phyloP scores from a whole-genome alignment of 495 filamentous ascomycete species.

The Lasiosphaeria hispida region DNA sequence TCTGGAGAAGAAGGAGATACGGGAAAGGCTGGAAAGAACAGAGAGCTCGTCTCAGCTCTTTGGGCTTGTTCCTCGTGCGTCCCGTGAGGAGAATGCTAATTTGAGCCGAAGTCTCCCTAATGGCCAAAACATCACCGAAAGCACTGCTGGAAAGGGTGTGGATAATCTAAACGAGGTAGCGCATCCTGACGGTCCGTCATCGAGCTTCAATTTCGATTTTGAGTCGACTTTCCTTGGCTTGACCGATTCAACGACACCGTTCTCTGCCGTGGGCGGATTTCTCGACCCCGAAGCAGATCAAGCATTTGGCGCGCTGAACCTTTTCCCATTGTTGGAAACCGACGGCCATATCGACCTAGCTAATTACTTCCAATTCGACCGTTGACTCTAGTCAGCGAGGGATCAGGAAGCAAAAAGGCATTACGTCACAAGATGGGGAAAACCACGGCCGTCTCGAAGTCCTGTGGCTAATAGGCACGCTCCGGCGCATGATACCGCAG shows the following conservation, averaged over 20 bases:
- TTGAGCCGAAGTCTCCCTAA: neutral
- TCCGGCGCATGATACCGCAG: neutral
- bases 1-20: slow-evolving; percentile 38
- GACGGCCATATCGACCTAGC: slow-evolving; percentile 46
- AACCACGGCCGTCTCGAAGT: neutral
- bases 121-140: too few species aligned
- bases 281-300: slow-evolving; percentile 34
- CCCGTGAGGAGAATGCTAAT: neutral
- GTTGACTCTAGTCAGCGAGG: neutral
- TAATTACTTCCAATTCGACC: slow-evolving; percentile 33
- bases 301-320: slow-evolving; percentile 40
- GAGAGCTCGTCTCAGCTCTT: slow-evolving; percentile 46
- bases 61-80: slow-evolving; percentile 33
- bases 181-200: slow-evolving; percentile 7
- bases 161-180: slow-evolving; percentile 2
- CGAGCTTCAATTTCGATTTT: slow-evolving; percentile 27
- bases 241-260: slow-evolving; percentile 26
- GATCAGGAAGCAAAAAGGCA: neutral
- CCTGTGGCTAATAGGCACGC: too few species aligned
- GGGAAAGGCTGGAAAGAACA: slow-evolving; percentile 37
- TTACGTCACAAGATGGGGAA: neutral
- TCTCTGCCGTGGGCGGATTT: slow-evolving; percentile 22
- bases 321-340: slow-evolving; percentile 43
- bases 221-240: slow-evolving; percentile 28
- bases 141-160: neutral